Evolutionary conservation across 306 rosid genomes (phyloP).

Genomic region (Cicer bijugum): DNA sequence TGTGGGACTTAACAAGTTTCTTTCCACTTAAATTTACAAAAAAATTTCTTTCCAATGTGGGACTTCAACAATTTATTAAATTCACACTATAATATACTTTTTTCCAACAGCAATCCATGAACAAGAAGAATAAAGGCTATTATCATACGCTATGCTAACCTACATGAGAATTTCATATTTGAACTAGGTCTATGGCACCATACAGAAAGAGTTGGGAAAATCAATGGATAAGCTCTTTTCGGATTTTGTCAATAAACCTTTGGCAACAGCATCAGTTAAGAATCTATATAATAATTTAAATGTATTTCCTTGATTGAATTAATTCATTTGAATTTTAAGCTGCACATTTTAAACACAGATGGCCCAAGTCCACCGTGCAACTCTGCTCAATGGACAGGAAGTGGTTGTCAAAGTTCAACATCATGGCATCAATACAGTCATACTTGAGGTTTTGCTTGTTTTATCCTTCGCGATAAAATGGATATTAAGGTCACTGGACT

Average conservation of each 20-base stretch:
- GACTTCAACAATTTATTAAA: too few relatives aligned
- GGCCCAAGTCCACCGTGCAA: constrained; percentile 98
- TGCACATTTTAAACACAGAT: constrained; percentile 66
- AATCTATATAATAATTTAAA: constrained; percentile 3
- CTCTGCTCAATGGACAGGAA: constrained; percentile 83
- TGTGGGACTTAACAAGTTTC: too few relatives aligned
- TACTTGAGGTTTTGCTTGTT: constrained; percentile 80
- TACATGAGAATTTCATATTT: constrained; percentile 40
- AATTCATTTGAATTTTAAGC: constrained; percentile 36
- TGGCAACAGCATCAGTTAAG: constrained; percentile 75
- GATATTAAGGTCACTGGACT: constrained; percentile 43
- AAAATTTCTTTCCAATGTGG: too few relatives aligned
- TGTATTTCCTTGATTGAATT: constrained; percentile 37
- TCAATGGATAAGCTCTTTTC: constrained; percentile 80
- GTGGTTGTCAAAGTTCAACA: constrained; percentile 98
- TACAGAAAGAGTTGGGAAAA: constrained; percentile 84
- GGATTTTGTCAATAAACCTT: constrained; percentile 70
- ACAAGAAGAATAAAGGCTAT: too few relatives aligned
- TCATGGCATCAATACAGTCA: constrained; percentile 75
- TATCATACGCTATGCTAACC: not conserved
- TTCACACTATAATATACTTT: too few relatives aligned
- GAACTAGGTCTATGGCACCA: constrained; percentile 74
- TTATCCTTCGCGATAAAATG: constrained; percentile 43
- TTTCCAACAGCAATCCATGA: too few relatives aligned
- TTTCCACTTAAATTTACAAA: too few relatives aligned